Percentiles rank a stretch among this genome's conserved stretches.
Conservation (phyloP, 768 basidiomycete species). For the Serendipita sp. region DNA sequence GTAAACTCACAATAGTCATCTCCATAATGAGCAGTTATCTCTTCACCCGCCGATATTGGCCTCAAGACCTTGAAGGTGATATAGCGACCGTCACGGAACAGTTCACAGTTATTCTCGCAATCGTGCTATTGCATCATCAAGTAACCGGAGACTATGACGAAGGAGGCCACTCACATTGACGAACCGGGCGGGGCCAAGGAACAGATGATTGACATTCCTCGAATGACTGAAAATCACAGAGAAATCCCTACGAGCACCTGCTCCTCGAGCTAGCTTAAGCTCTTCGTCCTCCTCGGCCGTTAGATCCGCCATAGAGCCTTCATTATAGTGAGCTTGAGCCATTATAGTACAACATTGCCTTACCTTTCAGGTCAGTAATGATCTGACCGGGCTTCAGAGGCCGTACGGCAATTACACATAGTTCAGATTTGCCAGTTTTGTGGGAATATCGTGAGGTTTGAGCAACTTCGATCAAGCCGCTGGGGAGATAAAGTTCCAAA, state of each 20-base stretch:
- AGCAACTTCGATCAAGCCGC: slow-evolving; percentile 73
- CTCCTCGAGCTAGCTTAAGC: slow-evolving; percentile 58
- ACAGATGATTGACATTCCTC: slow-evolving; percentile 84
- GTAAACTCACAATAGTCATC: slow-evolving; percentile 69
- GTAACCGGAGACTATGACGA: neutral
- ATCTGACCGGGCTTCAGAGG: slow-evolving; percentile 50
- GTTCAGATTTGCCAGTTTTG: slow-evolving; percentile 74
- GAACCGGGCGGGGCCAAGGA: slow-evolving; percentile 82
- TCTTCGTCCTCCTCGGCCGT: slow-evolving; percentile 77
- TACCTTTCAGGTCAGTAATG: slow-evolving; percentile 58
- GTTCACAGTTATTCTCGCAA: slow-evolving; percentile 76
- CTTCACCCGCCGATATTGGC: slow-evolving; percentile 65
- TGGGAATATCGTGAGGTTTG: slow-evolving; percentile 80
- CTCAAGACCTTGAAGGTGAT: slow-evolving; percentile 78
- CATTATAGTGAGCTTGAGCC: neutral
- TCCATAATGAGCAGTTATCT: slow-evolving; percentile 81
- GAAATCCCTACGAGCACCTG: slow-evolving; percentile 61
- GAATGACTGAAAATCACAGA: slow-evolving; percentile 84
- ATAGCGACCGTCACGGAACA: slow-evolving; percentile 77
- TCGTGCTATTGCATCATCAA: slow-evolving; percentile 37
- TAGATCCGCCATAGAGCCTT: slow-evolving; percentile 74
- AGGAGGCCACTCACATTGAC: slow-evolving; percentile 52
- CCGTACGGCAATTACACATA: slow-evolving; percentile 75
- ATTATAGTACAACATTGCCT: neutral
- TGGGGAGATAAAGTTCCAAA: slow-evolving; percentile 72